These are phyloP conservation scores for Rhodotorula taiwanensis DNA, from an alignment of 768 basidiomycete species.

Conservation along the genomic window DNA sequence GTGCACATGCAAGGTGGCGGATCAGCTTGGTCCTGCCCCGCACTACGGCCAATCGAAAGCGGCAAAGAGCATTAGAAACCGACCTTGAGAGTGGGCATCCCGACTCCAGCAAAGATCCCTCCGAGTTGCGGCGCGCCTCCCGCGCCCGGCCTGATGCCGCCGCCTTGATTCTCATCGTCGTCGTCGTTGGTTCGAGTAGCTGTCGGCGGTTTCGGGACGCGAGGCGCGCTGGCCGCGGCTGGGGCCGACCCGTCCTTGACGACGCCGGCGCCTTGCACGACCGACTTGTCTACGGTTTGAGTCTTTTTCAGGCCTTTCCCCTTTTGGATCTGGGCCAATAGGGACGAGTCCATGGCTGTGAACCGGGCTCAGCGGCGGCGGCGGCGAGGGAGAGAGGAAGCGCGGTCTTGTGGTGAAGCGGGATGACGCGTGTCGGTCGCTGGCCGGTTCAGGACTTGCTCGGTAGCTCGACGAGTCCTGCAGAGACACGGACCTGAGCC, in stretches of 20 bases:
- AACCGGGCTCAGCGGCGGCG: background rate
- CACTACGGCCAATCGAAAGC: too few species aligned
- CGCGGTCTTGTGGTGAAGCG: background rate
- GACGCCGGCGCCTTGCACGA: constrained; percentile 8
- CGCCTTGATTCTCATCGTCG: background rate
- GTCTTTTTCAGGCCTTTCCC: constrained; percentile 37
- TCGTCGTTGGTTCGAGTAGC: background rate
- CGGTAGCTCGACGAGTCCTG: too few species aligned
- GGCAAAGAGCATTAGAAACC: too few species aligned
- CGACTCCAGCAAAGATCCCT: constrained; percentile 36
- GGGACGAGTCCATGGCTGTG: constrained; percentile 19
- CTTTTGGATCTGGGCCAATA: constrained; percentile 29
- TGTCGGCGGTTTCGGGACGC: background rate
- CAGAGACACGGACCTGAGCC: too few species aligned
- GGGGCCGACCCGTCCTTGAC: background rate
- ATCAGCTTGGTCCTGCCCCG: too few species aligned
- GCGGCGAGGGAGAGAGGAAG: background rate
- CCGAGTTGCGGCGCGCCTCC: constrained; percentile 18
- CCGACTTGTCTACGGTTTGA: constrained; percentile 16
- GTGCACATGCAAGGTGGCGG: too few species aligned
- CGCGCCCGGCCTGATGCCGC: background rate
- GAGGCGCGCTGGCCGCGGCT: constrained; percentile 1
- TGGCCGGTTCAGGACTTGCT: too few species aligned
- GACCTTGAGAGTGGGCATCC: constrained; percentile 34
- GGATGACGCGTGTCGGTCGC: background rate